These are phyloP conservation scores for Pseudogymnoascus verrucosus DNA, from an alignment of 2,329 filamentous ascomycete species.

Conservation along the genomic window DNA sequence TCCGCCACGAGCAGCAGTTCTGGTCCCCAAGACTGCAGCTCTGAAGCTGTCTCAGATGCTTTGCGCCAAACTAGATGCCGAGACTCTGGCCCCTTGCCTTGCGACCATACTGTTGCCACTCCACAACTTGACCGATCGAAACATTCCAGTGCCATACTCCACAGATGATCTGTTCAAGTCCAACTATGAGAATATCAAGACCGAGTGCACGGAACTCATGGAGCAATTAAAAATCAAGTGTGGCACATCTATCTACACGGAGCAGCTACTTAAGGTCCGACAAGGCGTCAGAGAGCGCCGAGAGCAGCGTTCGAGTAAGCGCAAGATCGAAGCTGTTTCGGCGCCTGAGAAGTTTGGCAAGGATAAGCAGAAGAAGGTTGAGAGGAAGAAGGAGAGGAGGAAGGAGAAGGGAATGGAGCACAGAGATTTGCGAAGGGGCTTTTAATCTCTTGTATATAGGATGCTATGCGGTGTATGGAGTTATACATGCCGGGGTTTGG, in stretches of 20 bases:
- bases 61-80: slow-evolving; percentile 49
- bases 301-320: slow-evolving; percentile 69
- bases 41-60: slow-evolving; percentile 68
- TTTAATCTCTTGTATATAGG: slow-evolving; percentile 9
- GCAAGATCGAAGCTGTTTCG: slow-evolving; percentile 78
- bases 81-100: slow-evolving; percentile 54
- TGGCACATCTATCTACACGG: slow-evolving; percentile 73
- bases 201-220: slow-evolving; percentile 68
- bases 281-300: slow-evolving; percentile 64
- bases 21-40: slow-evolving; percentile 67
- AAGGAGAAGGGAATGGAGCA: slow-evolving; percentile 72
- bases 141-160: slow-evolving; percentile 63
- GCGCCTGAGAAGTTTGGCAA: slow-evolving; percentile 70
- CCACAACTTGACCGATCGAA: slow-evolving; percentile 75
- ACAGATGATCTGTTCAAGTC: slow-evolving; percentile 62
- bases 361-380: slow-evolving; percentile 75
- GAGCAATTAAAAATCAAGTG: slow-evolving; percentile 77
- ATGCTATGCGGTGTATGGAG: neutral
- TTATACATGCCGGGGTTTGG: neutral
- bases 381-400: slow-evolving; percentile 74
- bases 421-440: slow-evolving; percentile 49
- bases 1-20: slow-evolving; percentile 50
- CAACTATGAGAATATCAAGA: slow-evolving; percentile 62
- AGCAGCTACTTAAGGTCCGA: slow-evolving; percentile 62
- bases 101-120: slow-evolving; percentile 59